Percentiles rank a stretch among this genome's conserved stretches.
These are phyloP conservation scores for Lasiodiplodia gonubiensis DNA, from an alignment of 2,329 filamentous ascomycete genomes.

Conservation along the genomic window DNA sequence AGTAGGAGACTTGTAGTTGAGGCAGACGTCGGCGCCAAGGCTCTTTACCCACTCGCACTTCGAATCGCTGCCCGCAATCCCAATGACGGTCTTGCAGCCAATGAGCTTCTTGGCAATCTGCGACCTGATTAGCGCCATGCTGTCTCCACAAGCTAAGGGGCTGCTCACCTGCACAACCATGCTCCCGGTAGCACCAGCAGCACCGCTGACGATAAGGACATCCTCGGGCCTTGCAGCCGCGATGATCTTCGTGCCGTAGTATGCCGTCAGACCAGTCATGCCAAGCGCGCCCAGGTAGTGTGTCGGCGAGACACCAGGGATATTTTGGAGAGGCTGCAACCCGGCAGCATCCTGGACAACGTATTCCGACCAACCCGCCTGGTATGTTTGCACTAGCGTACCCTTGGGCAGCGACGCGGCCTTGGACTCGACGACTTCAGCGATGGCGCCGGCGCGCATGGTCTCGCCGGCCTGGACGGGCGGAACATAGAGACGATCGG, in stretches of 20 bases:
- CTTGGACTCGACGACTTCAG: constrained; percentile 67
- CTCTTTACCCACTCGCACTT: constrained; percentile 60
- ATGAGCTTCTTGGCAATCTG: constrained; percentile 60
- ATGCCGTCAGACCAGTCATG: constrained; percentile 74
- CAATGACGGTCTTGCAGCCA: constrained; percentile 56
- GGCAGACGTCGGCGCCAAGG: constrained; percentile 59
- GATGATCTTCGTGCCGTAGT: constrained; percentile 74
- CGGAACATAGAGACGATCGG: constrained; percentile 65
- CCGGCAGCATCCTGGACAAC: constrained; percentile 55
- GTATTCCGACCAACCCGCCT: constrained; percentile 71
- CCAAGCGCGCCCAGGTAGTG: constrained; percentile 54
- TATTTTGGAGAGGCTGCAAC: constrained; percentile 6
- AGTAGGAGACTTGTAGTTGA: constrained; percentile 59
- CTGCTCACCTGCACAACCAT: constrained; percentile 73
- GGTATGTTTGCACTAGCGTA: constrained; percentile 59
- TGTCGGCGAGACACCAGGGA: constrained; percentile 13
- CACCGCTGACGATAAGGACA: constrained; percentile 77
- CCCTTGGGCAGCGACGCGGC: constrained; percentile 61
- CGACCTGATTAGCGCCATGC: constrained; percentile 30
- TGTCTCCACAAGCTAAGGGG: not conserved
- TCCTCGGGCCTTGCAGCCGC: constrained; percentile 72
- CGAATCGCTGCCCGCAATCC: constrained; percentile 58
- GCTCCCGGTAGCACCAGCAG: constrained; percentile 78
- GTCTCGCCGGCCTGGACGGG: constrained; percentile 70
- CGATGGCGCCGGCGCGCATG: constrained; percentile 70